These are phyloP conservation scores for Fraxinus baroniana DNA, from an alignment of 305 asterid species.

Conservation along the genomic window DNA sequence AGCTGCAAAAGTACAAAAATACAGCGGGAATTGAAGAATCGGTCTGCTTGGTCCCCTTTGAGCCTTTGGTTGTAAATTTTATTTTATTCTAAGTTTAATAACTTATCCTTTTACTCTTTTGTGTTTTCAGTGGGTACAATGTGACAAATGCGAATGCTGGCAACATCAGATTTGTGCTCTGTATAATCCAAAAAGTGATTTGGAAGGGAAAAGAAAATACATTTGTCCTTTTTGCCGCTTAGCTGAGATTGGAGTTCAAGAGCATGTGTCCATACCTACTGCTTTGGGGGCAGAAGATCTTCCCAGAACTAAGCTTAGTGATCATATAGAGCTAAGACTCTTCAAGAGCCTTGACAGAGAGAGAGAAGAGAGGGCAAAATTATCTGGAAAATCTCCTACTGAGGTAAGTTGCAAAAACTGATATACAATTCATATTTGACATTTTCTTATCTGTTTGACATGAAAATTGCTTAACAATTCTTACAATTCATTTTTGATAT, in stretches of 20 bases:
- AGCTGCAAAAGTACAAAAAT: conserved; percentile 47
- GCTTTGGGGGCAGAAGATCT: conserved; percentile 64
- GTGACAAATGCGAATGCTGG: conserved; percentile 70
- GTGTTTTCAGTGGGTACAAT: conserved; percentile 72
- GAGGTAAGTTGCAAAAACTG: conserved; percentile 42
- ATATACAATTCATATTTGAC: conserved; percentile 7
- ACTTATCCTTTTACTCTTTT: conserved; percentile 14
- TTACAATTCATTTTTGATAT: background rate
- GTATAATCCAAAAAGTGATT: conserved; percentile 54
- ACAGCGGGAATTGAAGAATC: conserved; percentile 45
- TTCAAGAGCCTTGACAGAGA: conserved; percentile 54
- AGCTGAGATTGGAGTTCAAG: conserved; percentile 41
- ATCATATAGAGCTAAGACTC: conserved; percentile 72
- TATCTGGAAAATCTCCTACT: conserved; percentile 41
- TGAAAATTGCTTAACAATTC: background rate
- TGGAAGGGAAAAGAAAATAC: conserved; percentile 53
- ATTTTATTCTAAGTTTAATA: background rate
- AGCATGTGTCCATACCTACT: conserved; percentile 38
- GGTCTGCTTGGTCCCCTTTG: conserved; percentile 41
- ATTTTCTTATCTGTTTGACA: conserved; percentile 13
- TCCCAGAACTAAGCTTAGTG: conserved; percentile 72
- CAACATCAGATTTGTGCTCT: conserved; percentile 83
- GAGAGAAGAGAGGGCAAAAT: conserved; percentile 60
- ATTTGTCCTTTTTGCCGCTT: conserved; percentile 68
- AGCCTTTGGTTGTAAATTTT: conserved; percentile 21